These are phyloP conservation scores for Fagus crenata DNA, from an alignment of 306 rosid species.

Conservation along the genomic window DNA sequence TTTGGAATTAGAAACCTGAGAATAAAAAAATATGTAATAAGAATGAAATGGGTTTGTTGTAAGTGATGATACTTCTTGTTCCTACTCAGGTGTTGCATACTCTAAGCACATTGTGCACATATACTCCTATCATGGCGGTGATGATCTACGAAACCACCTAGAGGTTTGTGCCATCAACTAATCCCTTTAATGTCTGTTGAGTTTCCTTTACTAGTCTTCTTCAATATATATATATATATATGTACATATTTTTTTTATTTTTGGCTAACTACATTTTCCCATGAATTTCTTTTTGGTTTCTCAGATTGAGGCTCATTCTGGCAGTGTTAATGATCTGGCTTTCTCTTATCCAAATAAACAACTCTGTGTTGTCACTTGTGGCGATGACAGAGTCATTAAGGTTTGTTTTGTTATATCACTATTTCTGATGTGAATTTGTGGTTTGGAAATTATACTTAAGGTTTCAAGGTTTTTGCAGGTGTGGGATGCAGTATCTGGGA, in stretches of 20 bases:
- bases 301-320: conserved; percentile 96
- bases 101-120: conserved; percentile 93
- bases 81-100: conserved; percentile 88
- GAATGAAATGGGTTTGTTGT: conserved; percentile 20
- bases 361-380: conserved; percentile 87
- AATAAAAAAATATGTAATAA: neutral
- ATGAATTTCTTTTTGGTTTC: conserved; percentile 25
- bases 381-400: conserved; percentile 97
- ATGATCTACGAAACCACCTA: conserved; percentile 79
- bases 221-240: too few species aligned
- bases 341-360: conserved; percentile 97
- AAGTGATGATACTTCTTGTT: conserved; percentile 19
- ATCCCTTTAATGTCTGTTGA: conserved; percentile 10
- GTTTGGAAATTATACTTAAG: conserved; percentile 21
- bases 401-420: conserved; percentile 47
- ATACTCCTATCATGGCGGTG: conserved; percentile 85
- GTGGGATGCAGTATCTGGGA: conserved; percentile 92
- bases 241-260: too few species aligned
- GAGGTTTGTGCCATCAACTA: conserved; percentile 65
- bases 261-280: conserved; percentile 17
- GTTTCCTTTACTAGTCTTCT: conserved; percentile 18
- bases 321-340: conserved; percentile 96
- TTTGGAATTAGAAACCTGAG: conserved; percentile 10
- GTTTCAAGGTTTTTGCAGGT: conserved; percentile 56
- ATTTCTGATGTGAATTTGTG: conserved; percentile 27